phyloP scores from a whole-genome alignment of 2,329 filamentous ascomycete genomes.

The Ceratocystis ficicola region DNA sequence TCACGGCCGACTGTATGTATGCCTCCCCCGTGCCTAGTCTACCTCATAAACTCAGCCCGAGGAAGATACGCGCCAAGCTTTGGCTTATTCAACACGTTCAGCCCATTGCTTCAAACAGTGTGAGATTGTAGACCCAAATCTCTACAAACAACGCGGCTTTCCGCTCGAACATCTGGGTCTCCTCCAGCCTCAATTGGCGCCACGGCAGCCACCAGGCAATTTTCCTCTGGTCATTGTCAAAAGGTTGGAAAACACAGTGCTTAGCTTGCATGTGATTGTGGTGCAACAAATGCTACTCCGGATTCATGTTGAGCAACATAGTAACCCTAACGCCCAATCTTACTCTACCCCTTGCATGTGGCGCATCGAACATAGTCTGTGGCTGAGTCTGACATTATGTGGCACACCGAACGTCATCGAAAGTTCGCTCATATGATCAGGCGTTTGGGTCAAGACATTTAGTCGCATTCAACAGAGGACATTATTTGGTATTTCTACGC shows the following conservation, averaged over 20 bases:
- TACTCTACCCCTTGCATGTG: background rate
- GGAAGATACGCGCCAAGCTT: background rate
- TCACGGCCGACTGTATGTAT: background rate
- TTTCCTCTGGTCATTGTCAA: no score
- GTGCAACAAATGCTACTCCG: no score
- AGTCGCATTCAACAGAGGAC: background rate
- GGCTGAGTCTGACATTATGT: background rate
- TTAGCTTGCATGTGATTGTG: background rate
- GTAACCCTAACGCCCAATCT: background rate
- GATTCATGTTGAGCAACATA: background rate
- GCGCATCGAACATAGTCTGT: background rate
- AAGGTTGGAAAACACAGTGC: background rate
- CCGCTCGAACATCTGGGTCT: no score
- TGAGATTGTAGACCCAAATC: no score
- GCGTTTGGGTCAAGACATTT: background rate
- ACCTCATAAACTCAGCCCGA: background rate
- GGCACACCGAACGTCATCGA: constrained; percentile 8
- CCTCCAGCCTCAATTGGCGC: no score
- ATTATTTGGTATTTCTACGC: background rate
- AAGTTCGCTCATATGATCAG: background rate
- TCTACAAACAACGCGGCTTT: no score
- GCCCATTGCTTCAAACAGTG: background rate
- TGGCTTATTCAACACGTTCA: background rate
- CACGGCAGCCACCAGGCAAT: no score
- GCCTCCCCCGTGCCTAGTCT: background rate